A percentile compares a stretch with the other conserved stretches of the same genome.
phyloP scores from a whole-genome alignment of 192 early-diverging fungal species.

The Dissophora globulifera region DNA sequence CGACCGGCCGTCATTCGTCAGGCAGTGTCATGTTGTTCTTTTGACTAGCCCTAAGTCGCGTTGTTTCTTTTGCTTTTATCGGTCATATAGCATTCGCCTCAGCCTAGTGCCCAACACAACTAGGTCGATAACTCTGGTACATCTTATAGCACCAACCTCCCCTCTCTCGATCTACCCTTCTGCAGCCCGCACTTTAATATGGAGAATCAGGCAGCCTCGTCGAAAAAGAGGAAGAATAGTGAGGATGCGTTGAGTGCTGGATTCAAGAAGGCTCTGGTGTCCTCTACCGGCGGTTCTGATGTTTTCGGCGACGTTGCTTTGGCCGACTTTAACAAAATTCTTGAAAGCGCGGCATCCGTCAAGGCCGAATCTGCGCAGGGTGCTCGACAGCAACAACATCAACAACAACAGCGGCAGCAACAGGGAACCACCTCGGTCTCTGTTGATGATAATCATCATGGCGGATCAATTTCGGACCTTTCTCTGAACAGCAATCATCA shows the following conservation, averaged over 20 bases:
- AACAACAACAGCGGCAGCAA: not conserved
- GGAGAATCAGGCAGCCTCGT: slow-evolving; percentile 8
- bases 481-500: too few species aligned
- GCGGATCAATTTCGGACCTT: not conserved
- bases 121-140: too few species aligned
- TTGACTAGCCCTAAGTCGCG: too few species aligned
- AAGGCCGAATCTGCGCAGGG: not conserved
- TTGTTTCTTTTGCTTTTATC: too few species aligned
- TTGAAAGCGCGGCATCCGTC: not conserved
- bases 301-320: not conserved
- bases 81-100: too few species aligned
- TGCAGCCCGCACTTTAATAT: slow-evolving; percentile 1
- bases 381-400: not conserved
- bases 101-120: too few species aligned
- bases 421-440: not conserved
- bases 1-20: too few species aligned
- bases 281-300: not conserved
- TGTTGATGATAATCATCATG: too few species aligned
- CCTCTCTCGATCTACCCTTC: too few species aligned
- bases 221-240: slow-evolving; percentile 29
- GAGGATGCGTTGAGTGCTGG: slow-evolving; percentile 10
- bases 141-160: too few species aligned
- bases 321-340: not conserved
- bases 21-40: too few species aligned
- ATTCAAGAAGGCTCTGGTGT: slow-evolving; percentile 36